These are phyloP conservation scores for Blechomonas ayalai DNA, from an alignment of 208 protist genomes.

Conservation along the genomic window DNA sequence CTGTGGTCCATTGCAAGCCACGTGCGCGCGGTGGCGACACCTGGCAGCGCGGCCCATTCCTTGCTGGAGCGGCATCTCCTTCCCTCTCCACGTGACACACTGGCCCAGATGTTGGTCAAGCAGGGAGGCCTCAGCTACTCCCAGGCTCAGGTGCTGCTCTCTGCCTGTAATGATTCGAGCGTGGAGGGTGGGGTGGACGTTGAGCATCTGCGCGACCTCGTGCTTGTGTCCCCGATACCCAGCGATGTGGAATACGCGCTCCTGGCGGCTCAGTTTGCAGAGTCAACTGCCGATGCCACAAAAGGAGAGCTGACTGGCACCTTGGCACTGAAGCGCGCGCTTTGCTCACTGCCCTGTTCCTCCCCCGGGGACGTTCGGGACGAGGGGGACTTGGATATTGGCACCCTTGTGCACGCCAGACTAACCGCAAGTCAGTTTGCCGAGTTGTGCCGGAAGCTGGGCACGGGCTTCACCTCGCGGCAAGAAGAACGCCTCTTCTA, in stretches of 20 bases:
- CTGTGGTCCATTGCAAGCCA: conserved; percentile 3
- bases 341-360: conserved; percentile 3
- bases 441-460: conserved; percentile 30
- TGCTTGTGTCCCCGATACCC: conserved; percentile 47
- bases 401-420: background rate
- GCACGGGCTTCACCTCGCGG: conserved; percentile 23
- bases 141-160: conserved; percentile 31
- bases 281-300: conserved; percentile 27
- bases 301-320: conserved; percentile 32
- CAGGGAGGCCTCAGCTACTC: conserved; percentile 33
- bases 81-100: background rate
- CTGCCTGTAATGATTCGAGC: conserved; percentile 6
- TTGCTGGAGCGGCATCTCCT: background rate
- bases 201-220: conserved; percentile 41
- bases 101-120: background rate
- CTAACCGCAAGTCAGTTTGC: conserved; percentile 44
- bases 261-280: conserved; percentile 51
- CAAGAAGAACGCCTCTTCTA: conserved; percentile 50
- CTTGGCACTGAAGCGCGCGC: conserved; percentile 17
- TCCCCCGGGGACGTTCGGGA: background rate
- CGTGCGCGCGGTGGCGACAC: conserved; percentile 8
- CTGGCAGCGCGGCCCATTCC: conserved; percentile 5
- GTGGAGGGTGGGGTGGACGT: conserved; percentile 5
- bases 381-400: conserved; percentile 12
- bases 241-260: conserved; percentile 48